Base-by-base conservation (phyloP, 345 rosid genomes). In the Syzygium jambos region DNA sequence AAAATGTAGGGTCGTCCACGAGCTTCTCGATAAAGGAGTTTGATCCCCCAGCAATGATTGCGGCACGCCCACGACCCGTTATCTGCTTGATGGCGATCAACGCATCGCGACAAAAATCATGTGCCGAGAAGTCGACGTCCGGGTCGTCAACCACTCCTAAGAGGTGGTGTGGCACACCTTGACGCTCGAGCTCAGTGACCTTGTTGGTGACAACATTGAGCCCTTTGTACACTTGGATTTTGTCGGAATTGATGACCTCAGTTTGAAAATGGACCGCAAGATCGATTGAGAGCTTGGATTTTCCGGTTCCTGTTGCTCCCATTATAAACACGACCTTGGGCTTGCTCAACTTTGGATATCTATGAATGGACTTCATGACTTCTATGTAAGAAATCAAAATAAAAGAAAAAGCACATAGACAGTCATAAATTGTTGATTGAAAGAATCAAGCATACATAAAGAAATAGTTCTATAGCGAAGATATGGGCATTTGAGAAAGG, bases 301-400 rank as follows among this genome's bases (percentile, higher is more conserved):
- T 92, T 11, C 93, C 93, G 52, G 91, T 86, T 11, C 93, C 92
- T 6, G 93, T 91, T 5, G 92, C 91, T 16, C 92, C 93, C 91
- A 92, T 51, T 52, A 92, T 87, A 51, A 88, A 91, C 10, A 92
- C 61, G 2, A 86, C 88, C 52, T 86, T 78, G 56, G 30, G 54
- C 61, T 30, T 52, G 85, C 22, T 15, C 85, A 15, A 52, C 52
- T 84, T 34, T 27, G 56, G 34, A 46, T 22, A 11, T 65, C 5
- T 43, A 7, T 65, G 22, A 0, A 17, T 30, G 78, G 22, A 65
- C 6, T 29, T 30, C 78, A 65, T 65, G 43, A 30, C 23, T 30
- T 4, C 23, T 8, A 30, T 16, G 43, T 16, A 30, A 65, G 34
- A 8, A 63, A 6, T 63, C 9, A 7, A 63, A 29, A 63, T 63